Conservation (phyloP, 257 asterid species). For the Solanum microdontum region DNA sequence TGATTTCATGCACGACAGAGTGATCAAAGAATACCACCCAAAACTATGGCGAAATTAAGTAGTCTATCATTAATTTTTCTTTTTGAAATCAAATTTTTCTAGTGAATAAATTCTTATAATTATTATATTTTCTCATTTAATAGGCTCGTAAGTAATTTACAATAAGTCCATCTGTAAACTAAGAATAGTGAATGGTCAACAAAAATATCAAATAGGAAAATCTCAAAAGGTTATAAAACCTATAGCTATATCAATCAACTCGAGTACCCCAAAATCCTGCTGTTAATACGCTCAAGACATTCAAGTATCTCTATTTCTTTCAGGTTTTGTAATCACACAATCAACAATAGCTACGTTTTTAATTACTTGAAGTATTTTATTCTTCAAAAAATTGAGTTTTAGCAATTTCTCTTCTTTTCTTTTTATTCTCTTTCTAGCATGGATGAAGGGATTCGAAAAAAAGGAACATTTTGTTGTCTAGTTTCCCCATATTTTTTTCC, state of each 20-base stretch:
- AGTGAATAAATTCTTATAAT: neutral
- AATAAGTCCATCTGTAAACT: neutral
- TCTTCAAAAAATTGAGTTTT: neutral
- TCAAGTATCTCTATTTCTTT: neutral
- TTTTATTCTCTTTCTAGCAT: neutral
- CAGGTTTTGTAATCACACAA: neutral
- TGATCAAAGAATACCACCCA: neutral
- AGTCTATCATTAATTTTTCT: neutral
- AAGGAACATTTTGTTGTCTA: neutral
- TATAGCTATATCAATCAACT: neutral
- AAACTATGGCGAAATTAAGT: too few species aligned
- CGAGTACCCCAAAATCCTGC: neutral
- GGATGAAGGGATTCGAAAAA: neutral
- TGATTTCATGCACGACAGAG: neutral
- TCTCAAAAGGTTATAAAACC: neutral
- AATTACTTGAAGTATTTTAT: too few species aligned
- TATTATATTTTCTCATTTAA: neutral
- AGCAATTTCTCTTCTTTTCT: neutral
- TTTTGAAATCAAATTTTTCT: neutral
- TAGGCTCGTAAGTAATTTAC: neutral
- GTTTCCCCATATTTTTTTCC: neutral
- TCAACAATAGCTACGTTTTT: too few species aligned
- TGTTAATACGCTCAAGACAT: neutral
- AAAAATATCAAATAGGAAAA: neutral
- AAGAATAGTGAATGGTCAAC: neutral